Conservation (phyloP, 768 basidiomycete species). For the Roridomyces roridus region DNA sequence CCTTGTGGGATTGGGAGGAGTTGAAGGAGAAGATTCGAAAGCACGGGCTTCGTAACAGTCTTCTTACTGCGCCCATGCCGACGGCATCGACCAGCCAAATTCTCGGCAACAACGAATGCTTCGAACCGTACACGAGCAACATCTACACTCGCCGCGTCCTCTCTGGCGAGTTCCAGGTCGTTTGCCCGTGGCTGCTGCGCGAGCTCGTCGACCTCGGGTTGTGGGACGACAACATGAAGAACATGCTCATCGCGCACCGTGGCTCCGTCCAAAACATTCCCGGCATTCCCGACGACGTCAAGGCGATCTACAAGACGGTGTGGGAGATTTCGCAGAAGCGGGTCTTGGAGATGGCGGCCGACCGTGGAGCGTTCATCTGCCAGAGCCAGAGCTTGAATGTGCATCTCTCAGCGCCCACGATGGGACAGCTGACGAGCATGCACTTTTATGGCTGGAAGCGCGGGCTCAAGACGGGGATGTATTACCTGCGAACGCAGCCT, state of each 20-base stretch:
- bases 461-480: conserved; percentile 86
- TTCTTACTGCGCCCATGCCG: conserved; percentile 84
- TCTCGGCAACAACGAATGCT: conserved; percentile 84
- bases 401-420: conserved; percentile 73
- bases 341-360: conserved; percentile 80
- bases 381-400: conserved; percentile 83
- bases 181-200: conserved; percentile 83
- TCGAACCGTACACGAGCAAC: conserved; percentile 88
- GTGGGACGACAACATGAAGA: conserved; percentile 60
- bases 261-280: conserved; percentile 59
- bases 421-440: conserved; percentile 78
- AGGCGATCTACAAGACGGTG: conserved; percentile 88
- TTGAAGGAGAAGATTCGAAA: conserved; percentile 76
- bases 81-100: conserved; percentile 88
- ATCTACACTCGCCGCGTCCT: conserved; percentile 88
- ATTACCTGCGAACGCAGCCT: conserved; percentile 81
- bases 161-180: conserved; percentile 87
- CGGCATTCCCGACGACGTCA: conserved; percentile 72
- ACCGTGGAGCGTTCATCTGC: conserved; percentile 86
- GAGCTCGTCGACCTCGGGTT: conserved; percentile 79
- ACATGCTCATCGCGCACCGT: conserved; percentile 27
- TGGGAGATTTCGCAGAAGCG: conserved; percentile 90
- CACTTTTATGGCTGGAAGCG: conserved; percentile 90
- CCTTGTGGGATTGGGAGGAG: conserved; percentile 86
- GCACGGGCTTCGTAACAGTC: conserved; percentile 75